Percentiles rank a stretch among this genome's conserved stretches.
Conservation (phyloP, 2,329 filamentous ascomycete genomes). For the Cryphonectria parasitica region DNA sequence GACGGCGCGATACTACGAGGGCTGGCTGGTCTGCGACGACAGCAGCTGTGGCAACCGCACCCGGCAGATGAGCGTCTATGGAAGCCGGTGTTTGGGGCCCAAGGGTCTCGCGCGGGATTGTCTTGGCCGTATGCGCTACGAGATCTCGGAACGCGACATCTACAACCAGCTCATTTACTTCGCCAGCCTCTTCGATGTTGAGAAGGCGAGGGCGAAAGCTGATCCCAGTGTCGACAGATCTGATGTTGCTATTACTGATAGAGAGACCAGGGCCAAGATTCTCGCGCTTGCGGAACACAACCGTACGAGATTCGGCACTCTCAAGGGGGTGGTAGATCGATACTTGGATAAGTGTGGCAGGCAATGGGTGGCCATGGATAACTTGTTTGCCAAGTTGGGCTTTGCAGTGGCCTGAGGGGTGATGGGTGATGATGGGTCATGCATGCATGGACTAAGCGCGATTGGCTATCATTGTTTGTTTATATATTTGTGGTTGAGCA, state of each 20-base stretch:
- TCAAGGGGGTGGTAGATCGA: slow-evolving; percentile 76
- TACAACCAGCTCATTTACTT: slow-evolving; percentile 96
- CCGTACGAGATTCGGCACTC: slow-evolving; percentile 73
- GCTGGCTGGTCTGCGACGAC: slow-evolving; percentile 90
- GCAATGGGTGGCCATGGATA: slow-evolving; percentile 94
- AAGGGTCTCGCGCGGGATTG: slow-evolving; percentile 84
- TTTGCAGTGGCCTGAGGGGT: slow-evolving; percentile 42
- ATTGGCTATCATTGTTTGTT: slow-evolving; percentile 9
- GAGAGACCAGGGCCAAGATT: slow-evolving; percentile 67
- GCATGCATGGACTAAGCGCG: background rate
- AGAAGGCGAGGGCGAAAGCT: slow-evolving; percentile 68
- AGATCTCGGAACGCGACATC: slow-evolving; percentile 83
- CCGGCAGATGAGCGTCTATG: slow-evolving; percentile 91
- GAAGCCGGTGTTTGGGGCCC: slow-evolving; percentile 84
- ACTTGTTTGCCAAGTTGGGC: slow-evolving; percentile 73
- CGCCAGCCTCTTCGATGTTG: slow-evolving; percentile 83
- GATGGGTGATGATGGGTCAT: background rate
- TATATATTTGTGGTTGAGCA: background rate
- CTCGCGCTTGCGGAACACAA: slow-evolving; percentile 80
- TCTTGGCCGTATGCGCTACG: slow-evolving; percentile 84
- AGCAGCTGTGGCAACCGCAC: slow-evolving; percentile 84
- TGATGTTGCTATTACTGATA: slow-evolving; percentile 36
- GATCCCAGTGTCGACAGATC: slow-evolving; percentile 43
- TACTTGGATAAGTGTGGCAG: slow-evolving; percentile 89
- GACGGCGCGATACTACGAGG: slow-evolving; percentile 87